Percentiles rank a stretch among this genome's conserved stretches.
Evolutionary conservation across 225 moss, liverwort and hornwort species (phyloP).

Genomic region (Neckera pumila): DNA sequence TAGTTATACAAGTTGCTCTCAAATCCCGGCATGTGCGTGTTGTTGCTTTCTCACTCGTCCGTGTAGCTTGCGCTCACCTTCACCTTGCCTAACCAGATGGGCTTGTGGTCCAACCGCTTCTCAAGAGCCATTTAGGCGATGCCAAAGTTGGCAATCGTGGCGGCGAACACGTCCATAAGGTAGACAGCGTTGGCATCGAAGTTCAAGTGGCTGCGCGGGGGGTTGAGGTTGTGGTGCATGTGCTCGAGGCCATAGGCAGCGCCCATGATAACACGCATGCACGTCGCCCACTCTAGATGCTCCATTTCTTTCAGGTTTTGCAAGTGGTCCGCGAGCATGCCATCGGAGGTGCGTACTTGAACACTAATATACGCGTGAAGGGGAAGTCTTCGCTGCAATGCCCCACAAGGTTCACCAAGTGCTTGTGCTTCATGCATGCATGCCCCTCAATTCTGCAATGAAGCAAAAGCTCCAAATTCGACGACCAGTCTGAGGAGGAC

Average conservation of each 20-base stretch:
- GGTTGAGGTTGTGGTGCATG: slow-evolving; percentile 76
- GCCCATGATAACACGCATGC: slow-evolving; percentile 77
- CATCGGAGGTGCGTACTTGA: slow-evolving; percentile 78
- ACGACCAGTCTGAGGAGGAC: slow-evolving; percentile 47
- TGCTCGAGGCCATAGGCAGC: slow-evolving; percentile 65
- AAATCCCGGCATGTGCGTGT: slow-evolving; percentile 24
- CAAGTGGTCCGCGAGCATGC: slow-evolving; percentile 64
- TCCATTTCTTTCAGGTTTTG: slow-evolving; percentile 71
- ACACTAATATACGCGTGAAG: slow-evolving; percentile 69
- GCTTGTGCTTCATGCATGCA: slow-evolving; percentile 70
- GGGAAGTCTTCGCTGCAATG: slow-evolving; percentile 69
- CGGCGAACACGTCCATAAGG: slow-evolving; percentile 57
- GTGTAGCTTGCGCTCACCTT: slow-evolving; percentile 22
- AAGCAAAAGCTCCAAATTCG: slow-evolving; percentile 54
- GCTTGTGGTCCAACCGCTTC: slow-evolving; percentile 4
- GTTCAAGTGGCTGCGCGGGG: slow-evolving; percentile 62
- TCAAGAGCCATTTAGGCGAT: slow-evolving; percentile 32
- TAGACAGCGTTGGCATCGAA: slow-evolving; percentile 63
- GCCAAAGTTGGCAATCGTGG: slow-evolving; percentile 76
- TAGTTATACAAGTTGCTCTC: slow-evolving; percentile 65
- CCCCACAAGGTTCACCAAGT: slow-evolving; percentile 61
- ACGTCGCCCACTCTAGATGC: slow-evolving; percentile 64
- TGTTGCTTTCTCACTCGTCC: slow-evolving; percentile 51
- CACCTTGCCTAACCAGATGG: slow-evolving; percentile 19
- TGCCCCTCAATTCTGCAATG: slow-evolving; percentile 59